Percentiles rank a stretch among this genome's conserved stretches.
These are phyloP conservation scores for Pseudocercospora fijiensis DNA, from an alignment of 2,329 filamentous ascomycete genomes.

Conservation along the genomic window DNA sequence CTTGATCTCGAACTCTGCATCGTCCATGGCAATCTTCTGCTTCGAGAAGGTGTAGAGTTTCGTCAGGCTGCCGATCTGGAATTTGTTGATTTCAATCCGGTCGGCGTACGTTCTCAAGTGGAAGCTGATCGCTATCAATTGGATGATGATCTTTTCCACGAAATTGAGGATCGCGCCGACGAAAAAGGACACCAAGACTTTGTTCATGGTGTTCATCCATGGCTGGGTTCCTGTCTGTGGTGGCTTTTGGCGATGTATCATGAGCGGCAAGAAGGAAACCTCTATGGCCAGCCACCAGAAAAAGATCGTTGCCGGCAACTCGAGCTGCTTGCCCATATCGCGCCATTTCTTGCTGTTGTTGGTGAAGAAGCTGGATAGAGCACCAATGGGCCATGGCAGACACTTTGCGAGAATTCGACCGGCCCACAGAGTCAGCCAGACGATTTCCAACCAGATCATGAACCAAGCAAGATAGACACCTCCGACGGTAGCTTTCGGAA, in stretches of 20 bases:
- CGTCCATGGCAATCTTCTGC: constrained; percentile 64
- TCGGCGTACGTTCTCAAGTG: constrained; percentile 88
- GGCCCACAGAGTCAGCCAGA: constrained; percentile 90
- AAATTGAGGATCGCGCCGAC: constrained; percentile 78
- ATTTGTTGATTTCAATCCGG: constrained; percentile 88
- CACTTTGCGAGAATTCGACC: constrained; percentile 63
- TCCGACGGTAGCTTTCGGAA: constrained; percentile 58
- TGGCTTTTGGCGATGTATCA: constrained; percentile 63
- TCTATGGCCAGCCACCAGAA: constrained; percentile 89
- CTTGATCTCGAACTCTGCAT: constrained; percentile 71
- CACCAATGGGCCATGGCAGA: constrained; percentile 60
- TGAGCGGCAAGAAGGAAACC: constrained; percentile 79
- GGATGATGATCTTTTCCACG: constrained; percentile 87
- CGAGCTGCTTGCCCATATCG: constrained; percentile 80
- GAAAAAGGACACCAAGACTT: constrained; percentile 82
- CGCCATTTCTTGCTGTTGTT: constrained; percentile 92
- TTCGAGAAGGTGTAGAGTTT: constrained; percentile 67
- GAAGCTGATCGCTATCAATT: constrained; percentile 91
- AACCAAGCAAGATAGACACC: constrained; percentile 85
- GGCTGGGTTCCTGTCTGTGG: constrained; percentile 48
- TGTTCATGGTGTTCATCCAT: constrained; percentile 80
- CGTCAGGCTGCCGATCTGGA: constrained; percentile 69
- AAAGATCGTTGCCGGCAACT: constrained; percentile 81
- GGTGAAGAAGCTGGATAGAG: constrained; percentile 72
- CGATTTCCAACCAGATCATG: constrained; percentile 88